A percentile compares a stretch with the other conserved stretches of the same genome.
phyloP scores from a whole-genome alignment of 2,329 filamentous ascomycete genomes.

The Fusarium sp. region DNA sequence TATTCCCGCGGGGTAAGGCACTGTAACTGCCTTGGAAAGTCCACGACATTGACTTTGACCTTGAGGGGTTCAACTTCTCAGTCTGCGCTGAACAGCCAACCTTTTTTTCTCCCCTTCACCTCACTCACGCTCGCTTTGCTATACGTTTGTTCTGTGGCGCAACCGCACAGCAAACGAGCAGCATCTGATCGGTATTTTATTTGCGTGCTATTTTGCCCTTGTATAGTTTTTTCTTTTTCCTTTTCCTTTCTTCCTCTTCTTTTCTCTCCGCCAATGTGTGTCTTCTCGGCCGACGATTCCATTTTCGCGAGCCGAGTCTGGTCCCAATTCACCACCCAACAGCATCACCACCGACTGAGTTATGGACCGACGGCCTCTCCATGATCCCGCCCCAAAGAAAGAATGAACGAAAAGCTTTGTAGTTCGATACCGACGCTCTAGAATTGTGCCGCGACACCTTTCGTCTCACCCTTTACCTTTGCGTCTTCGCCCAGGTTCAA shows the following conservation, averaged over 20 bases:
- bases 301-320: conserved; percentile 53
- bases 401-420: conserved; percentile 49
- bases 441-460: conserved; percentile 30
- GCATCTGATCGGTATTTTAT: conserved; percentile 10
- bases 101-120: conserved; percentile 13
- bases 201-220: conserved; percentile 17
- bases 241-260: conserved; percentile 6
- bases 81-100: conserved; percentile 1
- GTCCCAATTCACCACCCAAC: conserved; percentile 39
- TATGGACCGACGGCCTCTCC: conserved; percentile 50
- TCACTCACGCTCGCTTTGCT: conserved; percentile 12
- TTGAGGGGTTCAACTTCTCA: conserved; percentile 14
- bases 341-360: conserved; percentile 46
- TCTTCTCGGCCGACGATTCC: conserved; percentile 50
- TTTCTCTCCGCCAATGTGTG: conserved; percentile 51
- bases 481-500: conserved; percentile 13
- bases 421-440: conserved; percentile 42
- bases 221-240: conserved; percentile 4
- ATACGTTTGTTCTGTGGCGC: conserved; percentile 29
- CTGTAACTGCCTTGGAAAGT: conserved; percentile 9
- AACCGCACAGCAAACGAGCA: conserved; percentile 24
- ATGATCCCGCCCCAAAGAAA: conserved; percentile 47
- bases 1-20: conserved; percentile 28
- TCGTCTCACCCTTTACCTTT: conserved; percentile 27
- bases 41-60: conserved; percentile 13